Base-by-base conservation (phyloP, 2,329 filamentous ascomycete species). In the Aspergillus pseudotamarii region DNA sequence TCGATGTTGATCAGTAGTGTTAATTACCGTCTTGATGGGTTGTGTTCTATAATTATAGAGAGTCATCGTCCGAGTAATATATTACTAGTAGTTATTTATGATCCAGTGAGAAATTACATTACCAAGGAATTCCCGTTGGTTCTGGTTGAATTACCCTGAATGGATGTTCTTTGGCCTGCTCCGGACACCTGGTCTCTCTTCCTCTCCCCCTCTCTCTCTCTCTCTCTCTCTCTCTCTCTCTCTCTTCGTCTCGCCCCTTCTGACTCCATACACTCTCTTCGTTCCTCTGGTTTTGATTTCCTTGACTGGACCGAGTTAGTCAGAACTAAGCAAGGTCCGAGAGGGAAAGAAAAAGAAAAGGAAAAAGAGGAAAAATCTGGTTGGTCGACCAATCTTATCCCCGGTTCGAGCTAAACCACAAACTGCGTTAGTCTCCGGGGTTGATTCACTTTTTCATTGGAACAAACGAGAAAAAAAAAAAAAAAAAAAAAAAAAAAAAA, bases 1-100 rank as follows among this genome's bases (percentile, higher is more conserved):
- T 60, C 56, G 67, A 64, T 62, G 68, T 68, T 70, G 64, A 64
- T 62, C 61, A 57, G 55, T 58, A 2, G 30, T 30, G 38, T 45
- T 54, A 50, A 51, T 51, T 51, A 51, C 48, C 36, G 55, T 48
- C 38, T 41, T 41, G 38, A 9, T 41, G 38, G 38, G 36, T 2
- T 26, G 38, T 41, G 6, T 34, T 34, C 38, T 41, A n/a, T 41
- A 41, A 41, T 41, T 41, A 41, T n/a, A 41, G 8, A 19, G 16
- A 19, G 38, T 14, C 34, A 8, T 8, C 5, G 38, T 41, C 38
- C 1, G 6, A 41, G 38, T 8, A 41, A 41, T n/a, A 41, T 16
- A 19, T 41, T 19, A 41, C 38, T 41, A 41, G 38, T 41, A 41
- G 38, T 41, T 19, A 41, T 41, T 41, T 19, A 41, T 41, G 12